Percentiles rank a stretch among this genome's conserved stretches.
phyloP scores from a whole-genome alignment of 2,329 filamentous ascomycete species.

The Annulohypoxylon truncatum region DNA sequence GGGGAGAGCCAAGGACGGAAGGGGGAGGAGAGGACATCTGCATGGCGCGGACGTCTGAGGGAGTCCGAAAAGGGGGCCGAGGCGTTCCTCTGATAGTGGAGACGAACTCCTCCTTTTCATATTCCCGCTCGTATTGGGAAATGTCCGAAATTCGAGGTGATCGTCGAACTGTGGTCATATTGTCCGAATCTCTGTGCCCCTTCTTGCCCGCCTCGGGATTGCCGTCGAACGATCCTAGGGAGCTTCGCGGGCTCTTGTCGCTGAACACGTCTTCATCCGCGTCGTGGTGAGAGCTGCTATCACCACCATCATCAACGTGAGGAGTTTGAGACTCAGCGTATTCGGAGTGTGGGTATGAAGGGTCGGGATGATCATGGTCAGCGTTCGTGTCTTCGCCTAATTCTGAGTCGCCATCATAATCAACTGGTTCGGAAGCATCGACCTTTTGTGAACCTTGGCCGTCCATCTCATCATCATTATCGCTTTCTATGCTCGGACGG shows the following conservation, averaged over 20 bases:
- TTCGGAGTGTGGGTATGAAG: slow-evolving; percentile 47
- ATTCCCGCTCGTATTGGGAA: slow-evolving; percentile 60
- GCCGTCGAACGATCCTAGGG: slow-evolving; percentile 62
- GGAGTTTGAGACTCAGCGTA: slow-evolving; percentile 33
- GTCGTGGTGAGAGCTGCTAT: slow-evolving; percentile 64
- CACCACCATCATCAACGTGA: slow-evolving; percentile 50
- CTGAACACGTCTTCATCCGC: slow-evolving; percentile 70
- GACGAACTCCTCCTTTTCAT: slow-evolving; percentile 59
- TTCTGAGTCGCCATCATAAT: slow-evolving; percentile 48
- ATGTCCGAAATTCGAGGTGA: slow-evolving; percentile 63
- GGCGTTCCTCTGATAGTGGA: slow-evolving; percentile 68
- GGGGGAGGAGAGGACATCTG: slow-evolving; percentile 76
- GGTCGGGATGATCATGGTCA: slow-evolving; percentile 44
- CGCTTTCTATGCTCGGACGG: slow-evolving; percentile 42
- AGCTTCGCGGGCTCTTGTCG: slow-evolving; percentile 67
- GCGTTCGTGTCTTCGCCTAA: slow-evolving; percentile 50
- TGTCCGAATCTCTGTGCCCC: slow-evolving; percentile 45
- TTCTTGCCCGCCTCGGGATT: slow-evolving; percentile 51
- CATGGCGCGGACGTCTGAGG: slow-evolving; percentile 75
- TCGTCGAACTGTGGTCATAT: slow-evolving; percentile 50
- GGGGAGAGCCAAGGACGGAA: slow-evolving; percentile 65
- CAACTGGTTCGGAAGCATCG: slow-evolving; percentile 65
- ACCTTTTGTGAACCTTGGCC: slow-evolving; percentile 54
- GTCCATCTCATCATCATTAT: slow-evolving; percentile 22
- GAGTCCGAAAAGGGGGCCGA: slow-evolving; percentile 74